These are phyloP conservation scores for Pistacia atlantica DNA, from an alignment of 345 rosid genomes.

Conservation along the genomic window DNA sequence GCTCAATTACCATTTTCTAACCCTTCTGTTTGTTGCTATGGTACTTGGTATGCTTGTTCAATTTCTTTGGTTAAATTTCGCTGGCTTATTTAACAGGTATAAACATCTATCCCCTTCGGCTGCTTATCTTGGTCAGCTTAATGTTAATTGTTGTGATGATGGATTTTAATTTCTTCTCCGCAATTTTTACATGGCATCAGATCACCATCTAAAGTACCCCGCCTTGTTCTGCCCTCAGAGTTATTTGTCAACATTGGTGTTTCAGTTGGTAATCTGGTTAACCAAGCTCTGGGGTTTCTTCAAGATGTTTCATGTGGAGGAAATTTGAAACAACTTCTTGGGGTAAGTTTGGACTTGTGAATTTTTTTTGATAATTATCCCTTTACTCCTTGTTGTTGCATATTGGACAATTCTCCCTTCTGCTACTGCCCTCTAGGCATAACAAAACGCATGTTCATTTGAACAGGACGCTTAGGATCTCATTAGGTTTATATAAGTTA, in stretches of 20 bases:
- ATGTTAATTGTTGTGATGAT: neutral
- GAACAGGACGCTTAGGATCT: neutral
- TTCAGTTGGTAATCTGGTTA: slow-evolving; percentile 65
- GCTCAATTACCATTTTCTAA: slow-evolving; percentile 82
- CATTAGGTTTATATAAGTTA: neutral
- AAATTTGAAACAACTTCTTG: slow-evolving; percentile 73
- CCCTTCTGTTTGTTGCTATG: slow-evolving; percentile 62
- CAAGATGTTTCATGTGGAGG: slow-evolving; percentile 82
- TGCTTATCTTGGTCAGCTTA: neutral
- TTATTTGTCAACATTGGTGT: slow-evolving; percentile 70
- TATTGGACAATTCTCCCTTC: neutral
- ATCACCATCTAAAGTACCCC: slow-evolving; percentile 68
- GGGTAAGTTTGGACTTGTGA: slow-evolving; percentile 42
- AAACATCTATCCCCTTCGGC: neutral
- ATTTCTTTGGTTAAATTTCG: slow-evolving; percentile 80
- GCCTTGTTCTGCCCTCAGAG: slow-evolving; percentile 71
- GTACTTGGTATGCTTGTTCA: slow-evolving; percentile 84
- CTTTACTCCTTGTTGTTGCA: neutral
- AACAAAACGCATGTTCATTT: neutral
- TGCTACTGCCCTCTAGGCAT: neutral
- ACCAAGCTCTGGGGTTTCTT: slow-evolving; percentile 61
- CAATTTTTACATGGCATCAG: slow-evolving; percentile 38
- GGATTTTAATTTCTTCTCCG: neutral
- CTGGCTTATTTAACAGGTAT: slow-evolving; percentile 71
- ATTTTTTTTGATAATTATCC: neutral